Conservation (phyloP, 306 rosid species). For the Corylus heterophylla region DNA sequence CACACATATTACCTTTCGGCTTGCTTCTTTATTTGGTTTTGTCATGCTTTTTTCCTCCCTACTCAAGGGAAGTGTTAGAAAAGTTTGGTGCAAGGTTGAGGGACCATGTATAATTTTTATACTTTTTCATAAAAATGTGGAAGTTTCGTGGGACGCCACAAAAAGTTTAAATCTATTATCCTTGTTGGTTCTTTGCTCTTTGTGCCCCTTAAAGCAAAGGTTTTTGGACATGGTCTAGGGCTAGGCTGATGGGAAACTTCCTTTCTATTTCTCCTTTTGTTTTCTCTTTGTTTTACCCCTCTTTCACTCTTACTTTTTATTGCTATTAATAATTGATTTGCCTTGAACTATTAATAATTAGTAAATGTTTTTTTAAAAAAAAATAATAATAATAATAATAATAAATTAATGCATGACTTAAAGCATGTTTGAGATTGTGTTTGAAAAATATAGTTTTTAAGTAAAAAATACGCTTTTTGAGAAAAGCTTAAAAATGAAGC, state of each 20-base stretch:
- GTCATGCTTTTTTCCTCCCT: neutral
- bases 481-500: no score
- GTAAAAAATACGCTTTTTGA: no score
- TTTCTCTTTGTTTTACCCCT: constrained; percentile 11
- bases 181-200: constrained; percentile 3
- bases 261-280: neutral
- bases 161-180: neutral
- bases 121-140: constrained; percentile 18
- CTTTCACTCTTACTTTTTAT: neutral
- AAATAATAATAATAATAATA: no score
- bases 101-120: constrained; percentile 21
- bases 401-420: neutral
- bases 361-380: no score
- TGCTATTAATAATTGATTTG: neutral
- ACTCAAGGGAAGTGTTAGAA: neutral
- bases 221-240: constrained; percentile 19
- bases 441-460: no score
- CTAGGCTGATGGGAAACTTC: constrained; percentile 1
- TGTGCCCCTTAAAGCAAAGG: neutral
- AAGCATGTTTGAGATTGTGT: no score
- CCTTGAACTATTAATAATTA: neutral
- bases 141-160: constrained; percentile 22
- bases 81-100: constrained; percentile 10
- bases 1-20: neutral
- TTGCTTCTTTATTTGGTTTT: neutral